Evolutionary conservation across 1,284 basidiomycete species (phyloP).

Genomic region (Takashimella koratensis): DNA sequence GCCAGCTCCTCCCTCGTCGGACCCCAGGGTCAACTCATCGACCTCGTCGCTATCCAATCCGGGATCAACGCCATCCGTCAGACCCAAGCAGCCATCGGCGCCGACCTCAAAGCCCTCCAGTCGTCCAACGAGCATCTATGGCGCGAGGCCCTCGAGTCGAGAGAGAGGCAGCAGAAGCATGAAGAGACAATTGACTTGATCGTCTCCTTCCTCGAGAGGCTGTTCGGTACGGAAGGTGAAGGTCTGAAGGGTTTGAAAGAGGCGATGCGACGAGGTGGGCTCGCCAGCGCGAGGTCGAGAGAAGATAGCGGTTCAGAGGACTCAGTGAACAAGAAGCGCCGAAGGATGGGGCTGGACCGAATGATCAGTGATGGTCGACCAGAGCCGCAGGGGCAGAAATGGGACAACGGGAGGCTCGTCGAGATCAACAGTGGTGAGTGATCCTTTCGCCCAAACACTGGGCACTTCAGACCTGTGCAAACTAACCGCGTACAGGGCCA

Average conservation of each 20-base stretch:
- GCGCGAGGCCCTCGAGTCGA: conserved; percentile 80
- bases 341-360: conserved; percentile 36
- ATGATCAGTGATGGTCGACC: conserved; percentile 40
- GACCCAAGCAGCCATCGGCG: conserved; percentile 83
- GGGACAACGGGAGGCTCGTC: conserved; percentile 24
- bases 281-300: conserved; percentile 17
- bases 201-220: conserved; percentile 85
- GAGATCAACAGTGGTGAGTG: conserved; percentile 38
- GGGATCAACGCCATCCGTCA: conserved; percentile 86
- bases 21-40: conserved; percentile 30
- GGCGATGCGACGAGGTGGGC: conserved; percentile 36
- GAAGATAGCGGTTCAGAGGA: conserved; percentile 29
- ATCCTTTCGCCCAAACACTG: too few relatives aligned
- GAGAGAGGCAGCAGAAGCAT: conserved; percentile 80
- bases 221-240: conserved; percentile 65
- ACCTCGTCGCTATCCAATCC: conserved; percentile 49
- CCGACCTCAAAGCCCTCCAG: conserved; percentile 84
- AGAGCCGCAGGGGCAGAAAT: conserved; percentile 12
- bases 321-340: conserved; percentile 27
- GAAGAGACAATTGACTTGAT: conserved; percentile 98
- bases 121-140: conserved; percentile 83
- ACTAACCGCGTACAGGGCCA: neutral
- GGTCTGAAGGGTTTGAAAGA: conserved; percentile 42
- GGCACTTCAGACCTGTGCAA: too few relatives aligned
- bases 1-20: conserved; percentile 25